Evolutionary conservation across 768 basidiomycete species (phyloP).

Genomic region (Udeniomyces megalosporus): DNA sequence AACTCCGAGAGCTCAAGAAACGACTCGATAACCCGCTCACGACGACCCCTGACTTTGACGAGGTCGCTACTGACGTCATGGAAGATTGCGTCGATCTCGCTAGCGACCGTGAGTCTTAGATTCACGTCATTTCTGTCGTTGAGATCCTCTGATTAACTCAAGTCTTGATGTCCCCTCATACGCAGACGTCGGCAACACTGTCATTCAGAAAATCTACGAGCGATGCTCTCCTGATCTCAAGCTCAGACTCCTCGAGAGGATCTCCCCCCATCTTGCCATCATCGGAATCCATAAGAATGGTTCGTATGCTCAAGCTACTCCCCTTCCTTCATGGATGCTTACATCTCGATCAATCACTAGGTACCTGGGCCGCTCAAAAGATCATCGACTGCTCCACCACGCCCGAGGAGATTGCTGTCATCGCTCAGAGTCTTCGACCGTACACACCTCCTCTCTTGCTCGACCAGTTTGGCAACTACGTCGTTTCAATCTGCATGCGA

Average conservation of each 20-base stretch:
- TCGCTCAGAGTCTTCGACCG: constrained; percentile 71
- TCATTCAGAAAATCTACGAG: constrained; percentile 95
- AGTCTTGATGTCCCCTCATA: too few species aligned
- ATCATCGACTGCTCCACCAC: constrained; percentile 87
- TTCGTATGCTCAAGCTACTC: constrained; percentile 94
- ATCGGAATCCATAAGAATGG: constrained; percentile 99
- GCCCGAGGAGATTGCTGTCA: constrained; percentile 67
- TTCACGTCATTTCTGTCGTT: too few species aligned
- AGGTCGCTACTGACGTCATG: constrained; percentile 73
- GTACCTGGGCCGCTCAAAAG: neutral
- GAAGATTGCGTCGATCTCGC: constrained; percentile 92
- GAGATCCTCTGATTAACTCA: neutral
- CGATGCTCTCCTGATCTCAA: constrained; percentile 60
- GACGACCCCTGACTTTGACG: constrained; percentile 71
- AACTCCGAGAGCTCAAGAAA: constrained; percentile 85
- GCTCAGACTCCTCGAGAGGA: constrained; percentile 81
- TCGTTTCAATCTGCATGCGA: constrained; percentile 51
- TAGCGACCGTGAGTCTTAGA: constrained; percentile 56
- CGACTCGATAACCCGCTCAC: constrained; percentile 79
- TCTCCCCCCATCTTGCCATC: constrained; percentile 84
- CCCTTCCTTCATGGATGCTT: too few species aligned
- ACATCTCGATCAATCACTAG: too few species aligned
- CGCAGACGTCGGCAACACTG: constrained; percentile 72
- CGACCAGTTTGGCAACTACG: constrained; percentile 86
- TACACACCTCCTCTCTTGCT: constrained; percentile 86